Conservation (phyloP, 1,284 basidiomycete genomes). For the Inonotus hispidus region DNA sequence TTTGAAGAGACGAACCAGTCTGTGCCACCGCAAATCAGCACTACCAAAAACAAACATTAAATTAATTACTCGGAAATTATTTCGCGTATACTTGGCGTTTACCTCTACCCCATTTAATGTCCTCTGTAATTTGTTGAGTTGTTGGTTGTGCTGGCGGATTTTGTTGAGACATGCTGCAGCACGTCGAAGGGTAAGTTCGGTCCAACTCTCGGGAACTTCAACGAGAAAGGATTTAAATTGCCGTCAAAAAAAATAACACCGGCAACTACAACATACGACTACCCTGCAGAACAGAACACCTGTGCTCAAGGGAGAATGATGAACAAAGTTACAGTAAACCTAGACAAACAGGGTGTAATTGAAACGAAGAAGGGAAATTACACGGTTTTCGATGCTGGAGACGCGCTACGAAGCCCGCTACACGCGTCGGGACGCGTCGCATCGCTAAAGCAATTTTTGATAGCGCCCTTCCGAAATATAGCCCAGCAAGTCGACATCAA, state of each 20-base stretch:
- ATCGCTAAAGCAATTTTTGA: too few relatives aligned
- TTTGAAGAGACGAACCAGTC: conserved; percentile 60
- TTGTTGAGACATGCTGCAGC: conserved; percentile 9
- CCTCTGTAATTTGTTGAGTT: background rate
- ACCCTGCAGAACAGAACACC: background rate
- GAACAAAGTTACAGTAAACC: background rate
- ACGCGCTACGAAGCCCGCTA: too few relatives aligned
- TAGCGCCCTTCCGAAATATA: too few relatives aligned
- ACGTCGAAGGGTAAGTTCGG: conserved; percentile 2
- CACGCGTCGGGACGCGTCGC: background rate
- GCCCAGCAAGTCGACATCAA: too few relatives aligned
- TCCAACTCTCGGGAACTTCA: background rate
- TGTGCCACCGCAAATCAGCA: conserved; percentile 78
- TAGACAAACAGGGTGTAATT: background rate
- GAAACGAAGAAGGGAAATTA: background rate
- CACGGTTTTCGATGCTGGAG: too few relatives aligned
- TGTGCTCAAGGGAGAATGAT: background rate
- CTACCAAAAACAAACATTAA: conserved; percentile 39
- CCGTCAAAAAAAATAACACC: background rate
- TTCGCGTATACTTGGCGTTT: background rate
- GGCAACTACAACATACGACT: too few relatives aligned
- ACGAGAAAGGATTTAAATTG: background rate
- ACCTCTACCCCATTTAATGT: conserved; percentile 18
- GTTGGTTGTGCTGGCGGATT: background rate
- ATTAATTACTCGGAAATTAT: background rate